These are phyloP conservation scores for Suillus tomentosus DNA, from an alignment of 768 basidiomycete genomes.

Conservation along the genomic window DNA sequence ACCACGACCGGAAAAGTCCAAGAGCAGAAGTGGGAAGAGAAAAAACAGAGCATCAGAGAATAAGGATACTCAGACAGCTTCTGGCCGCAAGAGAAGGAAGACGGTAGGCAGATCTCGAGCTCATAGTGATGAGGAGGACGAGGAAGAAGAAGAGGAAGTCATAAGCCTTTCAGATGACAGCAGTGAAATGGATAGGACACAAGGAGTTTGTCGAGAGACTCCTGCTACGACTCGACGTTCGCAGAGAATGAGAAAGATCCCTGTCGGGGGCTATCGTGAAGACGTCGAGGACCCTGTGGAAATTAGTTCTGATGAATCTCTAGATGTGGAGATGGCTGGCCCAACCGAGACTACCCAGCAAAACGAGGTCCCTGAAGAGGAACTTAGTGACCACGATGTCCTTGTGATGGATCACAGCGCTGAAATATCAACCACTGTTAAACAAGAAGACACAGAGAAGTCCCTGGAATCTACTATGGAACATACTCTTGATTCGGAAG, in stretches of 20 bases:
- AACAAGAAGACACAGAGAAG: slow-evolving; percentile 5
- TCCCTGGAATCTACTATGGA: slow-evolving; percentile 2
- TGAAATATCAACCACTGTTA: slow-evolving; percentile 3
- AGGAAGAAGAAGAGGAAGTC: slow-evolving; percentile 25
- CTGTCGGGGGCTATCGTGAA: slow-evolving; percentile 29
- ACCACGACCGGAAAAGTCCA: slow-evolving; percentile 21
- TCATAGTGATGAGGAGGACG: slow-evolving; percentile 25
- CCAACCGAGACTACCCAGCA: slow-evolving; percentile 1
- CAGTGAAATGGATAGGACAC: slow-evolving; percentile 1
- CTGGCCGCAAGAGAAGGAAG: slow-evolving; percentile 38
- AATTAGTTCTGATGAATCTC: background rate
- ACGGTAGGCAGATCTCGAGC: slow-evolving; percentile 40
- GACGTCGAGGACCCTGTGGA: slow-evolving; percentile 23
- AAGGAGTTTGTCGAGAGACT: slow-evolving; percentile 17
- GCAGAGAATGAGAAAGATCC: slow-evolving; percentile 32
- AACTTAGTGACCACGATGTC: background rate
- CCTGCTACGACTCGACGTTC: slow-evolving; percentile 29
- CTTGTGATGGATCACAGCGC: slow-evolving; percentile 7
- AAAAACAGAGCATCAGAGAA: slow-evolving; percentile 18
- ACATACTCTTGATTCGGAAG: slow-evolving; percentile 9
- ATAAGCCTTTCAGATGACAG: slow-evolving; percentile 12
- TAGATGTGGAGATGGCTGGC: slow-evolving; percentile 23
- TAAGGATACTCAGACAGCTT: slow-evolving; percentile 10
- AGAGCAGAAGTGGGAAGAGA: slow-evolving; percentile 25
- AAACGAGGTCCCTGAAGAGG: background rate